Evolutionary conservation across 2,329 filamentous ascomycete species (phyloP).

Genomic region (Thelonectria olida): DNA sequence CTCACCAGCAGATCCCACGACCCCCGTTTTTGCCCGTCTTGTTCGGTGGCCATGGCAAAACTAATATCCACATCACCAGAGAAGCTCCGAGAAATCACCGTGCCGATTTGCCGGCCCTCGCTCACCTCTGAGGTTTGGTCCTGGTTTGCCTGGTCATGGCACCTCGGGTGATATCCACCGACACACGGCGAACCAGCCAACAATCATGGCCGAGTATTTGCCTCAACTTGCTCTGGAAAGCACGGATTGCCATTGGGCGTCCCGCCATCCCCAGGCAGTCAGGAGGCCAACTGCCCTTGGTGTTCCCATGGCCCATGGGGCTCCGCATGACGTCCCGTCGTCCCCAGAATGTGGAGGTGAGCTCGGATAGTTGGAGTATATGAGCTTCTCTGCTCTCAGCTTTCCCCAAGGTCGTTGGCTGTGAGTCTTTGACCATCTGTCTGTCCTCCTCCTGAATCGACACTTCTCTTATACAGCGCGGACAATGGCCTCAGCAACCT

Average conservation of each 20-base stretch:
- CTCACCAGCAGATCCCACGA: background rate
- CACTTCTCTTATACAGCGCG: background rate
- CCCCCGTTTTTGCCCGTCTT: background rate
- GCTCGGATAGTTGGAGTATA: background rate
- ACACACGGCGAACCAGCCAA: background rate
- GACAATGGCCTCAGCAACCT: slow-evolving; percentile 14
- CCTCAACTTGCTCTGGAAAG: background rate
- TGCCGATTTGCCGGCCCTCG: background rate
- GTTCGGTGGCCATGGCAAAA: background rate
- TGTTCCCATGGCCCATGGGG: slow-evolving; percentile 18
- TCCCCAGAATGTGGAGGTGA: background rate
- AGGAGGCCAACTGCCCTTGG: background rate
- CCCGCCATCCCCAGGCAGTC: background rate
- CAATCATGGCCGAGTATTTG: background rate
- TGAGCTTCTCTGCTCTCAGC: too few relatives aligned
- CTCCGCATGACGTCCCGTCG: slow-evolving; percentile 9
- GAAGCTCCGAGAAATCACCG: background rate
- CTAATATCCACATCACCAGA: background rate
- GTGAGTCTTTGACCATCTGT: too few relatives aligned
- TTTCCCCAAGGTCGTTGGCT: too few relatives aligned
- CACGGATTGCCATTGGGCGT: background rate
- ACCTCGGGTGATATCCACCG: background rate
- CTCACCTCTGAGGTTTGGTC: too few relatives aligned
- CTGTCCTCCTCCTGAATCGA: background rate
- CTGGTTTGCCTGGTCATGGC: too few relatives aligned